Conservation (phyloP, 257 asterid genomes). For the Solanum pennellii region DNA sequence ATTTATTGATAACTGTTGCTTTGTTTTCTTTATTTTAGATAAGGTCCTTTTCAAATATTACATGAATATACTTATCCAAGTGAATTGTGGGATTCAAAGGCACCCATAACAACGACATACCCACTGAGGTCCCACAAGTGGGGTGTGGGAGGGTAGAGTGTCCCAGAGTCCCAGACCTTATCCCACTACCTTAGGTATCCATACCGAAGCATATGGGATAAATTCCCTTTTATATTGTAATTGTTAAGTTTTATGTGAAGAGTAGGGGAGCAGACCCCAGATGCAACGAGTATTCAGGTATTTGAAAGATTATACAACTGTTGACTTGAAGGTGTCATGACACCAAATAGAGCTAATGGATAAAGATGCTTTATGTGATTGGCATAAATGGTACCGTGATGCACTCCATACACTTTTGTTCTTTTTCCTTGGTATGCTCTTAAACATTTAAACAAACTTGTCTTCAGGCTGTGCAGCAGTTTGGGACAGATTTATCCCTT, state of each 20-base stretch:
- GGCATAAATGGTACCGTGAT: not conserved
- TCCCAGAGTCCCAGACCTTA: not conserved
- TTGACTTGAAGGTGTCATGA: not conserved
- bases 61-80: not conserved
- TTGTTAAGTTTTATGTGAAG: not conserved
- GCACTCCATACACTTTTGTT: not conserved
- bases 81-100: not conserved
- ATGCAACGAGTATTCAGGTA: not conserved
- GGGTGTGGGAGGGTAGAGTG: not conserved
- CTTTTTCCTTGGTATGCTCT: not conserved
- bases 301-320: not conserved
- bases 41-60: not conserved
- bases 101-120: not conserved
- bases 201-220: not conserved
- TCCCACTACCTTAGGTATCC: not conserved
- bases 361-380: not conserved
- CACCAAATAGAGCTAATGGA: not conserved
- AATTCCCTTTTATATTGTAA: not conserved
- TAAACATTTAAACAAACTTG: not conserved
- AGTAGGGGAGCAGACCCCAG: not conserved
- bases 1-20: not conserved
- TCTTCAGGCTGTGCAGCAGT: constrained; percentile 58
- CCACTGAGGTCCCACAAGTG: not conserved
- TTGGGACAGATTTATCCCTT: constrained; percentile 85
- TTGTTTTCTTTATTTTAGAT: not conserved